phyloP scores from a whole-genome alignment of 1,139 yeast genomes.

The Saccharomyces hybrid region DNA sequence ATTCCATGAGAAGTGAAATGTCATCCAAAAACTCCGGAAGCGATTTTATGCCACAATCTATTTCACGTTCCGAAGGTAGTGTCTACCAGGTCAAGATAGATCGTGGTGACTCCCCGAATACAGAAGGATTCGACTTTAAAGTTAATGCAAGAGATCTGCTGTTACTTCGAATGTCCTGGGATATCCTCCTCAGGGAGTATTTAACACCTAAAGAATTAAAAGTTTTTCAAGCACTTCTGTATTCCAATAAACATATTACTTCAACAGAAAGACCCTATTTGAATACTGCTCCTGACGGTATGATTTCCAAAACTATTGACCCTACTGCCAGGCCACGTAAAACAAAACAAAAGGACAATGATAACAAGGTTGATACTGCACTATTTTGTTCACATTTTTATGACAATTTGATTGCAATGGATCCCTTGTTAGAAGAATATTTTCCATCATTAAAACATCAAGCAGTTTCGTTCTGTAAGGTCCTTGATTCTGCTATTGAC shows the following conservation, averaged over 20 bases:
- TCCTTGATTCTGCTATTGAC: constrained; percentile 53
- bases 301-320: background rate
- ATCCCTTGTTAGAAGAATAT: constrained; percentile 45
- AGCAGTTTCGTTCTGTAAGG: constrained; percentile 76
- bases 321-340: background rate
- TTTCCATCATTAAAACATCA: constrained; percentile 65
- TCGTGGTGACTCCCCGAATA: background rate
- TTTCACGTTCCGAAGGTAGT: background rate
- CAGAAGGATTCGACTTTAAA: constrained; percentile 15
- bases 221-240: background rate
- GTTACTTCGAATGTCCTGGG: constrained; percentile 38
- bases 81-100: background rate
- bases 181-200: constrained; percentile 31
- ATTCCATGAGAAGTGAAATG: background rate
- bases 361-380: constrained; percentile 5
- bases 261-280: background rate
- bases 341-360: background rate
- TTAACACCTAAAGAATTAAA: constrained; percentile 8
- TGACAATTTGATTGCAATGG: constrained; percentile 48
- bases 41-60: background rate
- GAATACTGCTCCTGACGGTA: background rate
- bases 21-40: background rate
- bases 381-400: constrained; percentile 32
- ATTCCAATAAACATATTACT: background rate
- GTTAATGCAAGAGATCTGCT: constrained; percentile 34